These are phyloP conservation scores for Exophiala sideris DNA, from an alignment of 2,329 filamentous ascomycete species.

Conservation along the genomic window DNA sequence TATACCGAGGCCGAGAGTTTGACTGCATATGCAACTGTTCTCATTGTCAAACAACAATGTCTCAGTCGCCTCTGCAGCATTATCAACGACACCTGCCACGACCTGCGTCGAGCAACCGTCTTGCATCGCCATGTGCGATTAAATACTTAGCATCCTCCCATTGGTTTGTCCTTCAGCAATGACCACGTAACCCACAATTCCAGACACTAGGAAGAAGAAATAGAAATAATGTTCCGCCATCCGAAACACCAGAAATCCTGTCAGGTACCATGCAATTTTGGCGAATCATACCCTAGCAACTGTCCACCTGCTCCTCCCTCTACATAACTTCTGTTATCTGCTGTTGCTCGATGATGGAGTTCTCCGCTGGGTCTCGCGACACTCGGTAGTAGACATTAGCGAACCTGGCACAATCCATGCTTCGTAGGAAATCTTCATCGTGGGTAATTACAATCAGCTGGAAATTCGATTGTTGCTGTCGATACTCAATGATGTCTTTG, in stretches of 20 bases:
- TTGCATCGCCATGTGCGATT: too few relatives aligned
- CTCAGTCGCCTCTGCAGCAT: constrained; percentile 3
- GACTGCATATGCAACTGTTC: too few relatives aligned
- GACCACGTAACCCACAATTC: background rate
- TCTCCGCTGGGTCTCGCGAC: constrained; percentile 75
- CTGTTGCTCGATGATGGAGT: constrained; percentile 75
- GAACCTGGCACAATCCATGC: constrained; percentile 93
- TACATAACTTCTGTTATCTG: constrained; percentile 49
- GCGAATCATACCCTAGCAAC: constrained; percentile 10
- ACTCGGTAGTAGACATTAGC: constrained; percentile 90
- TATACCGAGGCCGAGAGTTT: too few relatives aligned
- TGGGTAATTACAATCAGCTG: constrained; percentile 98
- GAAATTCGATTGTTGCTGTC: constrained; percentile 86
- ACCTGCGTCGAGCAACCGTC: too few relatives aligned
- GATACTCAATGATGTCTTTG: constrained; percentile 78
- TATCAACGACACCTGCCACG: background rate
- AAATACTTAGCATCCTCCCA: too few relatives aligned
- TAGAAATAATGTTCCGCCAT: too few relatives aligned
- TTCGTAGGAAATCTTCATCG: constrained; percentile 89
- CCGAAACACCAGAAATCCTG: background rate
- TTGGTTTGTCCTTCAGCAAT: too few relatives aligned
- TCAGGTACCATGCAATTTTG: constrained; percentile 6
- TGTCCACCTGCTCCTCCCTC: constrained; percentile 5
- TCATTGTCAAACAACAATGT: background rate
- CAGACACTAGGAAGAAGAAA: background rate